Evolutionary conservation across 148 eudicot species (phyloP).

Genomic region (Amaranthus hypochondriacus): DNA sequence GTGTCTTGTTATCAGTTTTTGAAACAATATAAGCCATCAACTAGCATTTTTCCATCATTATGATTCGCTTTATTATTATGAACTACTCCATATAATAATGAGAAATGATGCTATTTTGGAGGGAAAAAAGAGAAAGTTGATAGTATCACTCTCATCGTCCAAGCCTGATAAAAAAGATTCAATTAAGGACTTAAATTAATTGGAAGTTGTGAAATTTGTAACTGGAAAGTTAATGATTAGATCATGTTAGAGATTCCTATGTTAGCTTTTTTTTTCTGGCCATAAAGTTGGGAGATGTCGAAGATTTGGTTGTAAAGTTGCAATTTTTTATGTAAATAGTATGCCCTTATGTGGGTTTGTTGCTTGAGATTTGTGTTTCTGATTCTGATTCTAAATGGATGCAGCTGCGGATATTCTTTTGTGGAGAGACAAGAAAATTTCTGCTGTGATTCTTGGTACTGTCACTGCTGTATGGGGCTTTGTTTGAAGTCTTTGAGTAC

Average conservation of each 20-base stretch:
- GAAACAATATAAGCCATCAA: neutral
- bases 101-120: neutral
- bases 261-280: neutral
- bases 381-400: conserved; percentile 17
- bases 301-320: neutral
- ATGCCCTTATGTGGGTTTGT: neutral
- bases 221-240: neutral
- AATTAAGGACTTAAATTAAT: neutral
- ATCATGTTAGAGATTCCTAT: neutral
- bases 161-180: neutral
- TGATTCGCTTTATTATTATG: neutral
- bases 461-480: conserved; percentile 76
- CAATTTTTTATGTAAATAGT: neutral
- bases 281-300: neutral
- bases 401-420: conserved; percentile 91
- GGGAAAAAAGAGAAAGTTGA: neutral
- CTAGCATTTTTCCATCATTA: too few relatives aligned
- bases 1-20: neutral
- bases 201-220: neutral
- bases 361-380: neutral
- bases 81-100: neutral
- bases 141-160: neutral
- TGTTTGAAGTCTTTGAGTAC: conserved; percentile 74
- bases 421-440: conserved; percentile 90
- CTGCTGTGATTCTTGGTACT: conserved; percentile 61